Base-by-base conservation (phyloP, 352 stramenopile genomes). In the Phytophthora podocarpi region DNA sequence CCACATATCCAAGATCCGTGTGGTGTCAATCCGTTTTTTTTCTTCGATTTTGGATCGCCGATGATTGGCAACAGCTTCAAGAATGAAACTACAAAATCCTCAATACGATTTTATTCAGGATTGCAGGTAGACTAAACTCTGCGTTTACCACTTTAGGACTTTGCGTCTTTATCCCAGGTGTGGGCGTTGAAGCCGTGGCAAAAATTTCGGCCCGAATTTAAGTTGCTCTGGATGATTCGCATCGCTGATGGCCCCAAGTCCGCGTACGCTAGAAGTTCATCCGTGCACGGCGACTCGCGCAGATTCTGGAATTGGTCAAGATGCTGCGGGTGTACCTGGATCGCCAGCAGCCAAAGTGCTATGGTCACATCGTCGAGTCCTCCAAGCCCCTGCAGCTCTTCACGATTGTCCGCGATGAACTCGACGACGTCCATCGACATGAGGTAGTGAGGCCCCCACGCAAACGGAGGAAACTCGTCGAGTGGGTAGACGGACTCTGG, bases 351-450 rank as follows among this genome's bases (percentile, higher is more conserved):
- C 82, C 82, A 91, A 18, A 87, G 56, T 9, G 78, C 77, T 8
- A 91, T 64, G 0, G 80, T 83, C 7, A 89, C 82, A 47, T 91
- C 82, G 41, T 91, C 82, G 1, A 91, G 62, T 5, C 34, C 41
- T 6, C 76, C 76, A 7, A 88, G 51, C 4, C 65, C 70, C 11
- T 70, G 64, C 15, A 82, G 40, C n/a, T 59, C 69, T 54, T 64
- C 59, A 4, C 53, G 60, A 36, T 87, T 87, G 10, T 63, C 42
- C 8, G 62, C 57, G 16, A 87, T 85, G 35, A 81, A 87, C 49
- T 85, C 50, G 10, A 77, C 76, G 10, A 76, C 78, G 24, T 87
- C 78, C 47, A 73, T 72, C 5, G 77, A 87, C 43, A 87, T 64
- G 26, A 87, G 24, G 42, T 87, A 87, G 48, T 87, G 77, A n/a